Evolutionary conservation across 495 filamentous ascomycete genomes (phyloP), one percentile per base, ranked within the genome.

Genomic region (Gamarada debralockiae): DNA sequence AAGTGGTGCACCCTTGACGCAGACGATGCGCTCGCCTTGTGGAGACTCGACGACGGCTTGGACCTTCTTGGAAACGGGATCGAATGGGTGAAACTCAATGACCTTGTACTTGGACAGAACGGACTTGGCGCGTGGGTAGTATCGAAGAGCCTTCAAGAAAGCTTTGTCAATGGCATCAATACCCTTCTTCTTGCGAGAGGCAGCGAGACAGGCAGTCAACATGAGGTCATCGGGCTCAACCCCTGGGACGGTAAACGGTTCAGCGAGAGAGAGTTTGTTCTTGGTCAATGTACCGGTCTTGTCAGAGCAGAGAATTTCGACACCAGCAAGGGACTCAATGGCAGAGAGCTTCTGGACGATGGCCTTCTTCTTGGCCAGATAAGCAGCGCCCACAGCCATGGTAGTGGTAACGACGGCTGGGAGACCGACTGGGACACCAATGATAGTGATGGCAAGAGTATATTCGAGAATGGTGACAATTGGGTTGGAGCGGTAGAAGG

Each of bases 311-410:
- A 96, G 83, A 68, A 96, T 95, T 74, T 96, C 90, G 51, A 95
- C 91, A 77, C 89, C 91, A 62, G 91, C 91, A 50, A 96, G 74
- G 20, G 91, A 96, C 73, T 96, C 91, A 55, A 96, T 96, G 48
- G 91, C 91, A 39, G 88, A 91, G 47, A 96, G 81, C 76, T 95
- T 96, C 75, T 96, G 91, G 62, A 96, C 91, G 63, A 96, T 96
- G 24, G 91, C 91, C 73, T 95, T 90, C 76, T 95, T 93, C 73
- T 89, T 91, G 52, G 91, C 91, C 55, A 96, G 79, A 69, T 95
- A 95, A 42, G 89, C 89, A 64, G 91, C 91, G 73, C 91, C 91
- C 63, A 96, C 91, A 71, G 91, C 90, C 89, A 96, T 92, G 56
- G 91, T 96, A 48, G 91, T 96, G 52, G 91, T 96, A 54, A 92